Conservation (phyloP, 1,284 basidiomycete genomes). For the Rhodotorula sp. region DNA sequence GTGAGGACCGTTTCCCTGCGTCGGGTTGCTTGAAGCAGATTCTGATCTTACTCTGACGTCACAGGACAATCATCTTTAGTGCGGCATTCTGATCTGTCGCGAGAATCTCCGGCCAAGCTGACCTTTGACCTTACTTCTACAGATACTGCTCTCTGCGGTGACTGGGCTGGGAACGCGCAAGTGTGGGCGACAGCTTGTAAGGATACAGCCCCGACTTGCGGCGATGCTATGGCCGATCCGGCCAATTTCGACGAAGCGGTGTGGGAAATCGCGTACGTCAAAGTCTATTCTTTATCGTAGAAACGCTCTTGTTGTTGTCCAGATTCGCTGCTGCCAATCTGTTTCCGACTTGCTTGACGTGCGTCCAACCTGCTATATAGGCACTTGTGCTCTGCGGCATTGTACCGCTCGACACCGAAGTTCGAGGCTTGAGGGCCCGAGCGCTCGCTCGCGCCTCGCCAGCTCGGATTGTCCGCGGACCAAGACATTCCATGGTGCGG, state of each 20-base stretch:
- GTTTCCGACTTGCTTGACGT: too few species aligned
- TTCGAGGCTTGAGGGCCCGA: too few species aligned
- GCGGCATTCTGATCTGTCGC: background rate
- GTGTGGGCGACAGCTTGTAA: conserved; percentile 5
- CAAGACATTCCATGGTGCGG: too few species aligned
- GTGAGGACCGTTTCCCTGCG: background rate
- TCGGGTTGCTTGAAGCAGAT: too few species aligned
- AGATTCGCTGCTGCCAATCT: too few species aligned
- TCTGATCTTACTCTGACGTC: too few species aligned
- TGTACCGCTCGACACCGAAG: too few species aligned
- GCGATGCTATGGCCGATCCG: conserved; percentile 15
- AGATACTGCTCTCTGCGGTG: conserved; percentile 26
- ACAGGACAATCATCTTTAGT: conserved; percentile 20
- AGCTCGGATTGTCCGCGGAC: too few species aligned
- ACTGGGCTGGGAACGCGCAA: conserved; percentile 21
- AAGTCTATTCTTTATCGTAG: conserved; percentile 10
- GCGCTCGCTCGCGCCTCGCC: too few species aligned
- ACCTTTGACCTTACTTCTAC: background rate
- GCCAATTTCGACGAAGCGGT: conserved; percentile 10
- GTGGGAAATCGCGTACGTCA: conserved; percentile 16
- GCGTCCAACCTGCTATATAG: too few species aligned
- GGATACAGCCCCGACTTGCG: conserved; percentile 4
- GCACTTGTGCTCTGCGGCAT: too few species aligned
- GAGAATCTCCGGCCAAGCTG: too few species aligned
- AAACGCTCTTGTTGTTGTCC: background rate